Conservation (phyloP, 2,329 filamentous ascomycete genomes). For the Pseudogymnoascus sp. region DNA sequence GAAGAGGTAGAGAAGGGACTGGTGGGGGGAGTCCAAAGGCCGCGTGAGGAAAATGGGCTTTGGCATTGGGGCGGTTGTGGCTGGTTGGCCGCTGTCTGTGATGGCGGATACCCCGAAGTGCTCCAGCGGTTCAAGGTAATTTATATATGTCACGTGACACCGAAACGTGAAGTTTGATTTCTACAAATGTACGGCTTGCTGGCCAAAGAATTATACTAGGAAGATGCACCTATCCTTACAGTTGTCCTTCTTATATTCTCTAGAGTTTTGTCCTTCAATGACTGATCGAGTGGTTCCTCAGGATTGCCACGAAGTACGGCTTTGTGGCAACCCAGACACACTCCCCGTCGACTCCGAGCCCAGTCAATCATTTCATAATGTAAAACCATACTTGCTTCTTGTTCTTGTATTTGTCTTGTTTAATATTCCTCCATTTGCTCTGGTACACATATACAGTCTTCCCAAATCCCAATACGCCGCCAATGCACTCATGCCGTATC, state of each 20-base stretch:
- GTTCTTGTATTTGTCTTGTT: neutral
- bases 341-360: neutral
- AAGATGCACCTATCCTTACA: neutral
- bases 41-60: neutral
- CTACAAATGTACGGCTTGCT: neutral
- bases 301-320: neutral
- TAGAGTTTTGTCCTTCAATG: neutral
- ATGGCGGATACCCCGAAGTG: neutral
- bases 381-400: neutral
- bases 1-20: neutral
- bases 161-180: neutral
- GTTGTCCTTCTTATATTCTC: neutral
- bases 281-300: neutral
- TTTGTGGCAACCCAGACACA: neutral
- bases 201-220: neutral
- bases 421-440: neutral
- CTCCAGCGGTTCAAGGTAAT: neutral
- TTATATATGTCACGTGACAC: neutral
- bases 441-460: constrained; percentile 5
- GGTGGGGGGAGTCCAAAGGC: neutral
- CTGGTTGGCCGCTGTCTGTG: neutral
- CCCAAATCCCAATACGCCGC: constrained; percentile 8
- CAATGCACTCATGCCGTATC: constrained; percentile 2
- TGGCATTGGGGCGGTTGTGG: neutral
- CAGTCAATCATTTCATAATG: neutral